phyloP scores from a whole-genome alignment of 345 rosid genomes.

The Microcos paniculata region DNA sequence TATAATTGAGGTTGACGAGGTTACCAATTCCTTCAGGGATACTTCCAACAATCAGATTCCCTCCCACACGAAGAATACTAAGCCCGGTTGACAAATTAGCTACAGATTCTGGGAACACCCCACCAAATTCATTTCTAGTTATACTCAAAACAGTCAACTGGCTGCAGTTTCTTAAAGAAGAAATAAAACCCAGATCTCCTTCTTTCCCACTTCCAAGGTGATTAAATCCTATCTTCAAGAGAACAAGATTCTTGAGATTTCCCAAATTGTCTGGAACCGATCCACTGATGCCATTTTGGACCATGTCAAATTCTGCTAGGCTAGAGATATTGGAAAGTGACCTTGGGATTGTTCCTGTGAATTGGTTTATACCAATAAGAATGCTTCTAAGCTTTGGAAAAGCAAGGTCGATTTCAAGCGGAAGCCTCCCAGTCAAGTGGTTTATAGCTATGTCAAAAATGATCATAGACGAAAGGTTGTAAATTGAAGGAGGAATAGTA shows the following conservation, averaged over 20 bases:
- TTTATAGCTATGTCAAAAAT: neutral
- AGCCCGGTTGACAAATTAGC: conserved; percentile 9
- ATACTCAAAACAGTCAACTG: neutral
- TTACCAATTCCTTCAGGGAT: conserved; percentile 5
- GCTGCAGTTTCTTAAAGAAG: conserved; percentile 7
- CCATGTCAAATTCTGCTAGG: neutral
- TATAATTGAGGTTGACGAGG: neutral
- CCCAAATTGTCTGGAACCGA: conserved; percentile 5
- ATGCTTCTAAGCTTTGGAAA: conserved; percentile 5
- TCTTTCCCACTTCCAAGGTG: conserved; percentile 17
- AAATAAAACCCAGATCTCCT: conserved; percentile 11
- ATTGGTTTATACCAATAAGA: conserved; percentile 16
- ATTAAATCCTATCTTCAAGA: neutral
- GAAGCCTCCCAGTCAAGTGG: conserved; percentile 21
- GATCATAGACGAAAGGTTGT: conserved; percentile 13
- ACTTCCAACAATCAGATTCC: neutral
- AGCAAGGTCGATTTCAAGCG: neutral
- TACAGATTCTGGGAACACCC: conserved; percentile 3
- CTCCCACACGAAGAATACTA: fast-evolving
- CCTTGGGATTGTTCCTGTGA: conserved; percentile 27
- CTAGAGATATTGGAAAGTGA: conserved; percentile 31
- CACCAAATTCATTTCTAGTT: neutral
- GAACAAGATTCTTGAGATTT: neutral
- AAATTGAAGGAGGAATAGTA: conserved; percentile 4
- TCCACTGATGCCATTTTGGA: neutral